A percentile compares a stretch with the other conserved stretches of the same genome.
Evolutionary conservation across 305 asterid genomes (phyloP).

Genomic region (Caryopteris hybrid): DNA sequence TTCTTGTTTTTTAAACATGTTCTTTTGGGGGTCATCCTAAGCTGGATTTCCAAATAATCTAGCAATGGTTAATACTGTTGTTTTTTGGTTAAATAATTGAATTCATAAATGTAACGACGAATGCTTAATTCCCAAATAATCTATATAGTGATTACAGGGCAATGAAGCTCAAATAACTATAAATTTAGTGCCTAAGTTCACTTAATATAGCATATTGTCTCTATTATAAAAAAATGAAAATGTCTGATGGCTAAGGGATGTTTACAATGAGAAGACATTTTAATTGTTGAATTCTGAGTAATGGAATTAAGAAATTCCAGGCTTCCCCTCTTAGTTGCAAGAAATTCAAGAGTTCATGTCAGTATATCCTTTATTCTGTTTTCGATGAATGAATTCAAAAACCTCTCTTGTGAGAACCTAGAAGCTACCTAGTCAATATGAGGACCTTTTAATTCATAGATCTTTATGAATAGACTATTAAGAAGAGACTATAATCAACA

Average conservation of each 20-base stretch:
- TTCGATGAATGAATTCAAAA: background rate
- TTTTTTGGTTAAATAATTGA: background rate
- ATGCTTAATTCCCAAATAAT: background rate
- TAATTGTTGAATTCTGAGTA: background rate
- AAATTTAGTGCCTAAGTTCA: background rate
- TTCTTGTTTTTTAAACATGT: background rate
- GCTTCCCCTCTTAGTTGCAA: background rate
- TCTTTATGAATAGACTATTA: background rate
- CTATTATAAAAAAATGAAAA: background rate
- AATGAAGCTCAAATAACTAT: slow-evolving; percentile 6
- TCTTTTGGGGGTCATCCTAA: background rate
- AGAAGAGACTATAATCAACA: background rate
- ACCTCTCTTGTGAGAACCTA: background rate
- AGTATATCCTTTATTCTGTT: background rate
- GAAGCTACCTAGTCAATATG: background rate
- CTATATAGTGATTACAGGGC: background rate
- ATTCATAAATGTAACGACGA: background rate
- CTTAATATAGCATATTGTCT: background rate
- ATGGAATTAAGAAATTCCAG: background rate
- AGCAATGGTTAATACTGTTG: background rate
- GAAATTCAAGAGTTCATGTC: background rate
- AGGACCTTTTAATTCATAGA: background rate
- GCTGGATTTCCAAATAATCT: background rate
- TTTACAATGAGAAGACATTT: background rate
- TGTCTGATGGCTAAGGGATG: background rate